Evolutionary conservation across 2,329 filamentous ascomycete species (phyloP).

Genomic region (Aureobasidium mangrovei): DNA sequence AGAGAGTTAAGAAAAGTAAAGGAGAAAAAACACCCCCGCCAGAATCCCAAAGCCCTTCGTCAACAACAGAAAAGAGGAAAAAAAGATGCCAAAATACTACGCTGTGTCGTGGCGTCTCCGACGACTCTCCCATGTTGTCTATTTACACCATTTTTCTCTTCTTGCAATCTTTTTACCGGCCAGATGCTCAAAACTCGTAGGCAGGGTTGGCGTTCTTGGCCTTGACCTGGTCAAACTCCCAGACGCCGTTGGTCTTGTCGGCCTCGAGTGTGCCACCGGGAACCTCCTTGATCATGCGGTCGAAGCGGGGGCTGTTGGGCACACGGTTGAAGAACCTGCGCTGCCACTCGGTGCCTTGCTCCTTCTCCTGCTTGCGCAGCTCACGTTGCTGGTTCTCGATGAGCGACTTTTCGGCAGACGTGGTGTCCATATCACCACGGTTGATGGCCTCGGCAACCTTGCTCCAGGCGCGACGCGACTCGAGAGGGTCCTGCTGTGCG

Average conservation of each 20-base stretch:
- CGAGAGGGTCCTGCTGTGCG: conserved; percentile 74
- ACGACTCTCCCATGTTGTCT: neutral
- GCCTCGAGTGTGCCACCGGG: conserved; percentile 41
- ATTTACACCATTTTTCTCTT: neutral
- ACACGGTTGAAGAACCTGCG: conserved; percentile 64
- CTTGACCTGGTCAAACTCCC: conserved; percentile 43
- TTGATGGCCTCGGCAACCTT: conserved; percentile 76
- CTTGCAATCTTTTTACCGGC: neutral
- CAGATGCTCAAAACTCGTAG: neutral
- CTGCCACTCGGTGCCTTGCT: conserved; percentile 70
- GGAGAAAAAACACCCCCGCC: no score
- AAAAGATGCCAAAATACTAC: no score
- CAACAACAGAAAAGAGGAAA: no score
- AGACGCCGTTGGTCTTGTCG: conserved; percentile 61
- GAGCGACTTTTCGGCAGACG: conserved; percentile 69
- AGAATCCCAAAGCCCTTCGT: no score
- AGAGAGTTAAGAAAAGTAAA: no score
- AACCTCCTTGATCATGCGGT: conserved; percentile 40
- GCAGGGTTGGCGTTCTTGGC: conserved; percentile 10
- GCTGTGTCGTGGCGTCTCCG: no score
- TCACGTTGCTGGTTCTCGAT: conserved; percentile 85
- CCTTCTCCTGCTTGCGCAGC: conserved; percentile 62
- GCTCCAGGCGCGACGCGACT: conserved; percentile 79
- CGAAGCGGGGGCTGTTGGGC: conserved; percentile 35
- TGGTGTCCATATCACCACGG: conserved; percentile 74